Evolutionary conservation across 176 grass and related monocot genomes (phyloP), one percentile per base, ranked within the genome.

Genomic region (Triticum urartu): DNA sequence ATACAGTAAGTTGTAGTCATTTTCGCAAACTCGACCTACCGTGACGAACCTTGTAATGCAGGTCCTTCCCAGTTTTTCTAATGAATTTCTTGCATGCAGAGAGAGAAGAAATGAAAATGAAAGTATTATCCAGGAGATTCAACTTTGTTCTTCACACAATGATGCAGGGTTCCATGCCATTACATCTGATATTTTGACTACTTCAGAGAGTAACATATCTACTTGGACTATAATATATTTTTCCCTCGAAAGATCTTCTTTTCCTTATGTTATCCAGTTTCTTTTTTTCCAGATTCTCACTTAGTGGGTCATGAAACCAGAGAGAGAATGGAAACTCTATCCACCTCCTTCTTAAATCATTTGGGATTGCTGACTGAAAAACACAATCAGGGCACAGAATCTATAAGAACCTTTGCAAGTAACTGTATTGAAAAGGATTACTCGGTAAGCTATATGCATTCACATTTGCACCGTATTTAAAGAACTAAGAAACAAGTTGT

Each of bases 371-470:
- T 98, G 79, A 85, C 86, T 62, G 79, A 63, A 64, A 86, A 85
- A 9, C 87, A 98, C 79, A 79, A 24, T 81, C 63, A 82, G 80
- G 42, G 45, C 42, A 75, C 72, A 64, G 75, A 91, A 70, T 91
- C 77, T 56, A 77, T 95, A 62, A 90, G 83, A 87, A 87, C 9
- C 52, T 60, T 88, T 66, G 21, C 82, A 11, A 75, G 28, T 61
- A 86, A 92, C 72, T 93, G 42, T 79, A 52, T 98, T 62, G 86
- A 90, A 64, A 86, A 90, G 38, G 89, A 95, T 60, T 95, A 91
- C 59, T 86, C 69, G 89, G 95, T 95, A 86, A 94, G 88, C 32
- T 79, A 68, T 67, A 11, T 21, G 34, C 47, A 13, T 79, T 21
- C 4, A 18, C 60, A 24, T 25, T 20, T 11, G 56, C 21, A 30